Percentiles rank a stretch among this genome's conserved stretches.
These are phyloP conservation scores for Typha latifolia DNA, from an alignment of 176 grass and related monocot species.

Conservation along the genomic window DNA sequence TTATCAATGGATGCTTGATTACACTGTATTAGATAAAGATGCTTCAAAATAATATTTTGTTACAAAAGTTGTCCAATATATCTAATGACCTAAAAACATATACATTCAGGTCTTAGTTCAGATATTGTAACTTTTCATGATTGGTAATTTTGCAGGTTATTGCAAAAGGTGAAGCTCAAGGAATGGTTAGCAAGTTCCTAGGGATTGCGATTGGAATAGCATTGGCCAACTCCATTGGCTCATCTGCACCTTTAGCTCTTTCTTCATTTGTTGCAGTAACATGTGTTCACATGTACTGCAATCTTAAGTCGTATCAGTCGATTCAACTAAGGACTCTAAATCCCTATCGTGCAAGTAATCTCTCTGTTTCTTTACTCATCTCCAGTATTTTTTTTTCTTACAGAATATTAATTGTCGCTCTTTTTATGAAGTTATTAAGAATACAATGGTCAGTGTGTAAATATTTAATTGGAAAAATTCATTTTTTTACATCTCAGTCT, in stretches of 20 bases:
- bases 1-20: neutral
- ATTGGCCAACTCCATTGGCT: slow-evolving; percentile 62
- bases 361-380: slow-evolving; percentile 14
- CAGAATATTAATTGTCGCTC: neutral
- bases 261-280: slow-evolving; percentile 71
- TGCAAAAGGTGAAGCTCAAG: slow-evolving; percentile 98
- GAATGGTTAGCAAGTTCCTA: slow-evolving; percentile 97
- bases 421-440: neutral
- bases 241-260: slow-evolving; percentile 85
- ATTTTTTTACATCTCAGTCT: neutral
- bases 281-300: slow-evolving; percentile 96
- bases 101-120: neutral
- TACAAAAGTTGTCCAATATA: neutral
- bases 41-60: neutral
- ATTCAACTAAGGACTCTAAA: slow-evolving; percentile 91
- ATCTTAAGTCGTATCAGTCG: slow-evolving; percentile 90
- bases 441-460: neutral
- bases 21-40: neutral
- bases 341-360: slow-evolving; percentile 92
- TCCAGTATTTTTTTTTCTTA: neutral
- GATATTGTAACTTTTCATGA: neutral
- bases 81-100: neutral
- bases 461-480: neutral
- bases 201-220: slow-evolving; percentile 86
- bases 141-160: slow-evolving; percentile 56